phyloP scores from a whole-genome alignment of 129 eudicot genomes.

The Cynara cardunculus region DNA sequence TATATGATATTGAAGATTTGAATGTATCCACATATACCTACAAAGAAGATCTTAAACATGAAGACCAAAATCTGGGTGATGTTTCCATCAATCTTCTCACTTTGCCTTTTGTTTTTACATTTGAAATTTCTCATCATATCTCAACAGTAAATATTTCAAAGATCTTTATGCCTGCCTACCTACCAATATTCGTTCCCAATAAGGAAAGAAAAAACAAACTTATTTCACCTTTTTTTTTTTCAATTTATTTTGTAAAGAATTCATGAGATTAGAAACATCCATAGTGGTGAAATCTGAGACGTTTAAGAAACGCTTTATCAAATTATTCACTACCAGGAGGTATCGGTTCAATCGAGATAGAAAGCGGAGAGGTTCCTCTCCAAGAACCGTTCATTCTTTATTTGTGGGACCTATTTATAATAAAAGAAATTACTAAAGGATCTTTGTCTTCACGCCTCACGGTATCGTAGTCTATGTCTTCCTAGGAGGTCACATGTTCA shows the following conservation, averaged over 20 bases:
- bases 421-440: too few species aligned
- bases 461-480: too few species aligned
- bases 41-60: slow-evolving; percentile 54
- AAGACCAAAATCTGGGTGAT: slow-evolving; percentile 51
- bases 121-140: slow-evolving; percentile 38
- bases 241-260: background rate
- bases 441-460: too few species aligned
- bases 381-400: too few species aligned
- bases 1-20: slow-evolving; percentile 24
- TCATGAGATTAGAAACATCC: background rate
- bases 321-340: too few species aligned
- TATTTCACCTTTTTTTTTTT: background rate
- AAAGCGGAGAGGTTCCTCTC: too few species aligned
- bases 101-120: slow-evolving; percentile 21
- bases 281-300: too few species aligned
- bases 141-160: slow-evolving; percentile 19
- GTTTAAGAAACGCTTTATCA: too few species aligned
- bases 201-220: slow-evolving; percentile 3
- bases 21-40: slow-evolving; percentile 35
- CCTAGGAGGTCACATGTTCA: too few species aligned
- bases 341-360: too few species aligned
- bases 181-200: slow-evolving; percentile 25
- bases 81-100: slow-evolving; percentile 22
- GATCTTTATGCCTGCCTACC: slow-evolving; percentile 31
- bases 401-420: too few species aligned